Percentiles rank a stretch among this genome's conserved stretches.
Evolutionary conservation across 2,329 filamentous ascomycete genomes (phyloP).

Genomic region (Arthrobotrys entomopaga): DNA sequence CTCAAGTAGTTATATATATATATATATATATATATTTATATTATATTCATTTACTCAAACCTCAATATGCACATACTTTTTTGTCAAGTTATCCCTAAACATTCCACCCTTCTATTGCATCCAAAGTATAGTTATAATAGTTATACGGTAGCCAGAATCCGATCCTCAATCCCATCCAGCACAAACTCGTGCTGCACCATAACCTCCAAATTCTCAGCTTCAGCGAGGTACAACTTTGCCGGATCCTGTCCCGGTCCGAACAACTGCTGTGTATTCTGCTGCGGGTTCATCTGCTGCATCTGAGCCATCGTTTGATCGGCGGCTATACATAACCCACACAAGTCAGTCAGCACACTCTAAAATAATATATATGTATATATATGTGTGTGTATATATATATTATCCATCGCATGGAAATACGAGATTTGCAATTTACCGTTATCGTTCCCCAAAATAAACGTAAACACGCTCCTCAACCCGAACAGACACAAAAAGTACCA

Average conservation of each 20-base stretch:
- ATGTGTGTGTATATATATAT: background rate
- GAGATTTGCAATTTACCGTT: constrained; percentile 79
- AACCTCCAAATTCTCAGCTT: constrained; percentile 95
- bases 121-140: constrained; percentile 27
- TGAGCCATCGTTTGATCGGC: constrained; percentile 90
- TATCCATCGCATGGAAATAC: constrained; percentile 22
- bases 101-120: background rate
- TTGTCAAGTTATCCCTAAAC: background rate
- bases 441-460: constrained; percentile 93
- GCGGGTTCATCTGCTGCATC: constrained; percentile 78
- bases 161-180: constrained; percentile 84
- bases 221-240: constrained; percentile 90
- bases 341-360: constrained; percentile 33
- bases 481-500: constrained; percentile 99
- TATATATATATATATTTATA: background rate
- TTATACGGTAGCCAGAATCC: constrained; percentile 69
- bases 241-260: constrained; percentile 94
- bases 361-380: background rate
- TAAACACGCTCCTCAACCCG: constrained; percentile 94
- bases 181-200: constrained; percentile 88
- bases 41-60: background rate
- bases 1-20: background rate
- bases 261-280: constrained; percentile 69
- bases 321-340: constrained; percentile 66
- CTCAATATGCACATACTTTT: background rate